Percentiles rank a stretch among this genome's conserved stretches.
Conservation (phyloP, 306 rosid genomes). For the Trichosanthes cucumerina region DNA sequence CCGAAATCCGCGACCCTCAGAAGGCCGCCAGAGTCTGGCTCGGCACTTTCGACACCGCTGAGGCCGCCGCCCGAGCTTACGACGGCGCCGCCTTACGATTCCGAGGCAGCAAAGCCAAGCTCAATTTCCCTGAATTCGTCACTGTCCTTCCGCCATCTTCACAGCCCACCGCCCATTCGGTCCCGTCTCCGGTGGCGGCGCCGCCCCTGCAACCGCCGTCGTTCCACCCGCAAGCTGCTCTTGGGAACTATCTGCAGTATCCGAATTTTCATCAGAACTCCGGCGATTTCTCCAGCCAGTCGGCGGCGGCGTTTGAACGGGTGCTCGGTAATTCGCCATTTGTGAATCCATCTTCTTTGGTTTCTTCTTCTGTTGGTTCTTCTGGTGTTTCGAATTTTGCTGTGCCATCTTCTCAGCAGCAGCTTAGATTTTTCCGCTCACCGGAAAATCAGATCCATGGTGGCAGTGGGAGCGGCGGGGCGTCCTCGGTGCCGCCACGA, state of each 20-base stretch:
- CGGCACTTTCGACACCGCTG: slow-evolving; percentile 13
- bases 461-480: not conserved
- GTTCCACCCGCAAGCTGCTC: not conserved
- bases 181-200: not conserved
- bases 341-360: not conserved
- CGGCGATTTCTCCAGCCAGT: not conserved
- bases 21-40: slow-evolving; percentile 18
- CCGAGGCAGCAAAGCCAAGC: slow-evolving; percentile 18
- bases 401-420: not conserved
- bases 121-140: slow-evolving; percentile 19
- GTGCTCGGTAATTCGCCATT: not conserved
- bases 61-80: slow-evolving; percentile 16
- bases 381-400: not conserved
- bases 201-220: not conserved
- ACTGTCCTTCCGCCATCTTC: not conserved
- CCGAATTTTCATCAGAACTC: not conserved
- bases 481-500: not conserved
- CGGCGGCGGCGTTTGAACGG: not conserved
- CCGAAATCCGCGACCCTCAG: slow-evolving; percentile 16
- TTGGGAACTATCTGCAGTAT: not conserved
- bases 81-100: slow-evolving; percentile 14
- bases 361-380: not conserved
- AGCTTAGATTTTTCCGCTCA: not conserved
- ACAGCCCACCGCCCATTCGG: not conserved
- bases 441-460: not conserved